Base-by-base conservation (phyloP, 2,329 filamentous ascomycete species). In the Ophiosphaerella narmari region DNA sequence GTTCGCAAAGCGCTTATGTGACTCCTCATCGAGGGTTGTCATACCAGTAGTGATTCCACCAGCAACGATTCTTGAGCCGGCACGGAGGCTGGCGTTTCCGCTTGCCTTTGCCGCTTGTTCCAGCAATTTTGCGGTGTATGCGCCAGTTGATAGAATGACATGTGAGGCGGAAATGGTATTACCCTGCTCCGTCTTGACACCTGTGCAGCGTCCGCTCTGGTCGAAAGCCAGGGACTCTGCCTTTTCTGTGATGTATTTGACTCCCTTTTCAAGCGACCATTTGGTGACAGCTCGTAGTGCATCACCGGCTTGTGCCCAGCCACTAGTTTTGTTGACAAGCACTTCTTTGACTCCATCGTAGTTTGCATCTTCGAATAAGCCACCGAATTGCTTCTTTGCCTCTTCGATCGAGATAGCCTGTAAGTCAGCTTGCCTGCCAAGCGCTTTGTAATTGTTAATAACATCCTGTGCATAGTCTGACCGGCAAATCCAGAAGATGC, bases 281-380 rank as follows among this genome's bases (percentile, higher is more conserved):
- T 78, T 76, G 1, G 82, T 86, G 7, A 86, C 76, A 1, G 79
- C 81, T 43, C 75, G 68, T 51, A 87, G 65, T 26, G 78, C 77
- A 56, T 86, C 82, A 2, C 81, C 82, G 2, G 85, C 85, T n/a
- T 82, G 82, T 6, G 79, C 84, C 82, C 83, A 87, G 1, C 85
- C 85, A 65, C 82, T 83, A 29, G 77, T 80, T 52, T 77, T 80
- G 73, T 87, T 87, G 38, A 86, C 71, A 12, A 85, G 74, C 2
- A 86, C 82, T 57, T 85, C 80, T 57, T 80, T 83, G 39, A 81
- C 83, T 2, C 77, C 82, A 0, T 74, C 75, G 59, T 85, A 87
- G 48, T 86, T 82, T 2, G 84, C 83, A 37, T 84, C 78, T 8
- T 80, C 76, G 50, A 87, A 86, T 1, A 87, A 63, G 0, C 84